Conservation (phyloP, 257 asterid species). For the Rubia yunnanensis region DNA sequence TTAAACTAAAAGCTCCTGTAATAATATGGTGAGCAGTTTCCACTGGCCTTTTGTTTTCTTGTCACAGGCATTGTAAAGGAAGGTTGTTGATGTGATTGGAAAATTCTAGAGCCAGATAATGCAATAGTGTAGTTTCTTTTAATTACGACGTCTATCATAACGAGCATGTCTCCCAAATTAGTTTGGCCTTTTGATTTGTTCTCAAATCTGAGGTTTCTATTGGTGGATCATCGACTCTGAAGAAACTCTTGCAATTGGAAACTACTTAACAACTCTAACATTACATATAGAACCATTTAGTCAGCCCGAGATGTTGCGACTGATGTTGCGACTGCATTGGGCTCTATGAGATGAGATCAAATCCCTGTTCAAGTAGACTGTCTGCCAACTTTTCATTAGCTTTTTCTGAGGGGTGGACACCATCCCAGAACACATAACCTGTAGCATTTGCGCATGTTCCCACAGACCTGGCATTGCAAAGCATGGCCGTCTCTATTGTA, state of each 20-base stretch:
- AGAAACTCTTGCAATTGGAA: not conserved
- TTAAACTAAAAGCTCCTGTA: not conserved
- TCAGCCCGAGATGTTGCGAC: constrained; percentile 4
- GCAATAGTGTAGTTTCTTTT: not conserved
- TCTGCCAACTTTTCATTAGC: constrained; percentile 67
- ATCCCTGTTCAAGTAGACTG: constrained; percentile 53
- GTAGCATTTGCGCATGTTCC: constrained; percentile 86
- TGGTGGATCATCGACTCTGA: not conserved
- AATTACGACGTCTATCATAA: not conserved
- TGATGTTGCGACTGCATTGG: constrained; percentile 1
- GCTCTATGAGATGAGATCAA: constrained; percentile 52
- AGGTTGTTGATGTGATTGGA: not conserved
- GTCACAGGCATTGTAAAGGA: not conserved
- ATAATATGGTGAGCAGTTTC: not conserved
- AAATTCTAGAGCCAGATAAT: not conserved
- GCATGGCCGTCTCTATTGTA: constrained; percentile 47
- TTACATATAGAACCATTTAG: not conserved
- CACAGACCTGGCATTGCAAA: constrained; percentile 51
- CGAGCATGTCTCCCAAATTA: not conserved
- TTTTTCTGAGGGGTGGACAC: constrained; percentile 67
- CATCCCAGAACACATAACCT: constrained; percentile 68
- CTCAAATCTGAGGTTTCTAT: not conserved
- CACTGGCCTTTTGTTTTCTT: not conserved
- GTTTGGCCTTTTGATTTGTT: not conserved
- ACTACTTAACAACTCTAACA: constrained; percentile 3